Conservation (phyloP, 129 eudicot species). For the Erigeron canadensis region DNA sequence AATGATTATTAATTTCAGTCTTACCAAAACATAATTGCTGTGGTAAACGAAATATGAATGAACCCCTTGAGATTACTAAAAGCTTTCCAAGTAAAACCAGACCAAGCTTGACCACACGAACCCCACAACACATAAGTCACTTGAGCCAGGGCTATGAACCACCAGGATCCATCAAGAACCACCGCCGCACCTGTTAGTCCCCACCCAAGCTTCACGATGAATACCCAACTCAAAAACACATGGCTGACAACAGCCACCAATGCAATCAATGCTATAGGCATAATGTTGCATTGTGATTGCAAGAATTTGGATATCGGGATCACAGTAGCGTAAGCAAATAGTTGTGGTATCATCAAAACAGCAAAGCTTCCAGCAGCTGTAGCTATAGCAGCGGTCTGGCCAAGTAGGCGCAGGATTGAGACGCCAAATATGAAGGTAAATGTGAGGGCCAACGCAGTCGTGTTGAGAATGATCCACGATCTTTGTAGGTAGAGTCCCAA, state of each 20-base stretch:
- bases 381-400: conserved; percentile 50
- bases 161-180: conserved; percentile 61
- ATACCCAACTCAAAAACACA: conserved; percentile 55
- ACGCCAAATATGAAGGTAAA: conserved; percentile 44
- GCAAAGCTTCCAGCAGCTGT: conserved; percentile 48
- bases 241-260: conserved; percentile 39
- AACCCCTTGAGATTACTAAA: conserved; percentile 57
- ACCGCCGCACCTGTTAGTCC: conserved; percentile 59
- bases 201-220: conserved; percentile 53
- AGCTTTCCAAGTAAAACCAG: conserved; percentile 61
- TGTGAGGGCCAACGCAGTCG: conserved; percentile 32
- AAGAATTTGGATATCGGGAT: conserved; percentile 55
- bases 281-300: conserved; percentile 73
- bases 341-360: conserved; percentile 62
- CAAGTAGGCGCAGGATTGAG: conserved; percentile 38
- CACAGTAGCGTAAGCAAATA: conserved; percentile 56
- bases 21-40: conserved; percentile 74
- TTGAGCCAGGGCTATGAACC: conserved; percentile 63
- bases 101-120: conserved; percentile 60
- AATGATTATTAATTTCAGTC: conserved; percentile 1
- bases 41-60: conserved; percentile 54
- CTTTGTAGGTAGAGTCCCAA: conserved; percentile 65
- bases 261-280: conserved; percentile 61
- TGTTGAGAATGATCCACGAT: conserved; percentile 43
- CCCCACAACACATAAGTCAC: conserved; percentile 50